Evolutionary conservation across 2,329 filamentous ascomycete species (phyloP).

Genomic region (Nemania diffusa): DNA sequence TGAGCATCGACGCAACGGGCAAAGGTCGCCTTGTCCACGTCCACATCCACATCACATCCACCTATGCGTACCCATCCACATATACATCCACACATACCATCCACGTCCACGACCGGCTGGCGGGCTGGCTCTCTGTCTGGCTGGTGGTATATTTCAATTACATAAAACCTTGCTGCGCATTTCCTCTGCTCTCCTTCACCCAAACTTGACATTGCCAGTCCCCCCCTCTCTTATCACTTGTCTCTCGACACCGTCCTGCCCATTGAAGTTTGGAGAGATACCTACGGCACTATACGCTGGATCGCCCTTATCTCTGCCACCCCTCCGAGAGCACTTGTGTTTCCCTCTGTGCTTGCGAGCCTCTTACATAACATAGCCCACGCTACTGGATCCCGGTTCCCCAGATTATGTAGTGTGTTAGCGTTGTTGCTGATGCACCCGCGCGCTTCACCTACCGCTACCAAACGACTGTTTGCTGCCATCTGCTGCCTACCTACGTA

Average conservation of each 20-base stretch:
- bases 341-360: slow-evolving; percentile 19
- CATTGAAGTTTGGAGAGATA: slow-evolving; percentile 47
- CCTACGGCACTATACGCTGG: slow-evolving; percentile 43
- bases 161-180: slow-evolving; percentile 58
- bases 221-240: slow-evolving; percentile 41
- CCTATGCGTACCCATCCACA: neutral
- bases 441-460: slow-evolving; percentile 41
- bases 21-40: slow-evolving; percentile 17
- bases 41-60: neutral
- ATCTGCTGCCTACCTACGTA: neutral
- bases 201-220: slow-evolving; percentile 44
- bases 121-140: slow-evolving; percentile 17
- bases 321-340: slow-evolving; percentile 33
- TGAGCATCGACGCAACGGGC: slow-evolving; percentile 6
- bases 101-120: slow-evolving; percentile 16
- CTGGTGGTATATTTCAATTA: slow-evolving; percentile 53
- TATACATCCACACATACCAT: slow-evolving; percentile 8
- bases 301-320: slow-evolving; percentile 50
- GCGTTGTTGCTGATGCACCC: slow-evolving; percentile 50
- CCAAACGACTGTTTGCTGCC: slow-evolving; percentile 23
- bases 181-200: slow-evolving; percentile 55
- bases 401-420: slow-evolving; percentile 57
- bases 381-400: slow-evolving; percentile 54
- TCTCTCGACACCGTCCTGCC: slow-evolving; percentile 45
- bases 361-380: slow-evolving; percentile 50